Evolutionary conservation across 257 asterid species (phyloP), one percentile per base, ranked within the genome.

Genomic region (Nicotiana undulata): DNA sequence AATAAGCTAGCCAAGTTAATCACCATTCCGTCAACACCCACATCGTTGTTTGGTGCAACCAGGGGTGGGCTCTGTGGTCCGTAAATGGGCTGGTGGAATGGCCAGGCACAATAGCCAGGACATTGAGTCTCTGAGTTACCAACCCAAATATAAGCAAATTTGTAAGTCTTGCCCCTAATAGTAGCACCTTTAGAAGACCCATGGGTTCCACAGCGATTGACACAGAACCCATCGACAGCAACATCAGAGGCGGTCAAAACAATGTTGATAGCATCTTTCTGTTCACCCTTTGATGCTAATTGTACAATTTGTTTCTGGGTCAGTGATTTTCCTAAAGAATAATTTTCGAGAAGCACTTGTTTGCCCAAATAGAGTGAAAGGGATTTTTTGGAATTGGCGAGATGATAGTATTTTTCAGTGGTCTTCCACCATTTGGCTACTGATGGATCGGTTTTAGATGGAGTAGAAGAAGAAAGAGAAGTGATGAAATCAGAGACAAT

Each of bases 81-180:
- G 75, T 89, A 91, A 18, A 77, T 81, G 44, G 95, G 93, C 85
- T 89, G 91, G 58, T 91, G 90, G 75, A 91, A 89, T 3, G 95
- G 95, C 95, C 95, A 89, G 0, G 93, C 91, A 51, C 93, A 91
- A 70, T 83, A 85, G 0, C 95, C 95, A 0, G 93, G 88, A 75
- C 95, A 91, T 65, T 82, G 88, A 4, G 83, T 83, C 76, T 84
- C 91, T 0, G 93, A 89, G 79, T 91, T 91, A 4, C 95, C 95
- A 0, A 91, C 95, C 90, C 93, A 90, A 0, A 91, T 88, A 83
- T 87, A 91, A 15, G 92, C 90, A 75, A 85, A 89, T 64, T 81
- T 89, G 86, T 87, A 75, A 26, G 81, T 88, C 81, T 87, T 88
- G 0, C 90, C 89, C 65, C 72, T 79, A 3, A 34, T 64, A 20